phyloP scores from a whole-genome alignment of 345 rosid genomes.

The Gossypium longicalyx region DNA sequence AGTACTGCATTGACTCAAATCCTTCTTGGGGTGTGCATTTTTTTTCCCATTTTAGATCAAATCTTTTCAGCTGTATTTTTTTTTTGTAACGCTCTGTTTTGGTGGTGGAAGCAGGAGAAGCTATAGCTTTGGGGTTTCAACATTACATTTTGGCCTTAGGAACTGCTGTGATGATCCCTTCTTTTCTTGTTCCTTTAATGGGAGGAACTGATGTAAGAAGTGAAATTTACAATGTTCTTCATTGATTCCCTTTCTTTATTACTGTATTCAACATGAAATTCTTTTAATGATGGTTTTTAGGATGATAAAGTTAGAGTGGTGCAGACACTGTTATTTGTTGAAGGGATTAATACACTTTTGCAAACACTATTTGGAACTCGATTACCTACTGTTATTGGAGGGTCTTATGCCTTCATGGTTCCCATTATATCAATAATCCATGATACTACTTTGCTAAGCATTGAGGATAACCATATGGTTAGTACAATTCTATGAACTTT shows the following conservation, averaged over 20 bases:
- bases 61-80: background rate
- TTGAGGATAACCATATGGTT: slow-evolving; percentile 73
- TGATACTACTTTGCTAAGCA: slow-evolving; percentile 67
- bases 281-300: slow-evolving; percentile 35
- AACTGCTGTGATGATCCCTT: slow-evolving; percentile 98
- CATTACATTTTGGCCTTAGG: slow-evolving; percentile 95
- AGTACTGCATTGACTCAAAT: slow-evolving; percentile 96
- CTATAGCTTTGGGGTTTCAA: slow-evolving; percentile 88
- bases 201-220: slow-evolving; percentile 74
- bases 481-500: slow-evolving; percentile 25
- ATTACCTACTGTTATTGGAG: slow-evolving; percentile 90
- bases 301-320: slow-evolving; percentile 94
- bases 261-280: background rate
- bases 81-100: background rate
- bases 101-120: slow-evolving; percentile 65
- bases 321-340: slow-evolving; percentile 85
- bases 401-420: slow-evolving; percentile 96
- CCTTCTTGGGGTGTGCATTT: slow-evolving; percentile 82
- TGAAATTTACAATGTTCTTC: background rate
- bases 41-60: background rate
- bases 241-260: background rate
- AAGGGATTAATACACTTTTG: slow-evolving; percentile 86
- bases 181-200: slow-evolving; percentile 94
- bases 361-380: slow-evolving; percentile 93
- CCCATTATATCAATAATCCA: slow-evolving; percentile 86